Conservation (phyloP, 768 basidiomycete genomes). For the Boletus fagicola region DNA sequence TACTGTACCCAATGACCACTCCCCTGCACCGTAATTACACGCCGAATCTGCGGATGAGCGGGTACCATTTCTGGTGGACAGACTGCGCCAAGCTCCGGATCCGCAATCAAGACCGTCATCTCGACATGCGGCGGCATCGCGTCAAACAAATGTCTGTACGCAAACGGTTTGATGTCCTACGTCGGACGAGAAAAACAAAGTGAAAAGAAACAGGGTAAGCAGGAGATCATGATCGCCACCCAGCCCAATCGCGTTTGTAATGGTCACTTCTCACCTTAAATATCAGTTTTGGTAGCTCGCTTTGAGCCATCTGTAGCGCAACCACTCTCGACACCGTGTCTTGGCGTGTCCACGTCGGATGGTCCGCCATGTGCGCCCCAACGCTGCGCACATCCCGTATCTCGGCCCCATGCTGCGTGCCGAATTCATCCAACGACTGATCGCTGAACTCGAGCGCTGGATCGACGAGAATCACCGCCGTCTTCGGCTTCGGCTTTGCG, state of each 20-base stretch:
- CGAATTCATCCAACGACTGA: conserved; percentile 1
- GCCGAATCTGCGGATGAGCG: conserved; percentile 3
- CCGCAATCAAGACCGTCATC: conserved; percentile 16
- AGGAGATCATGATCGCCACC: background rate
- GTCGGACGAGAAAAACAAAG: background rate
- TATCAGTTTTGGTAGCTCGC: conserved; percentile 3
- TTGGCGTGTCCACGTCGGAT: conserved; percentile 18
- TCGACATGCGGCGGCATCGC: conserved; percentile 10
- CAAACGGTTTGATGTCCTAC: conserved; percentile 18
- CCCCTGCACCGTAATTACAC: conserved; percentile 2
- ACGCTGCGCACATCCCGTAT: conserved; percentile 4
- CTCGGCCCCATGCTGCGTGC: background rate
- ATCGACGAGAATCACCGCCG: conserved; percentile 15
- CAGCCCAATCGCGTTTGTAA: too few relatives aligned
- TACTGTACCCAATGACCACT: conserved; percentile 20
- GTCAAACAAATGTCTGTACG: conserved; percentile 11
- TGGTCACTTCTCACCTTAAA: conserved; percentile 3
- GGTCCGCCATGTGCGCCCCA: conserved; percentile 3
- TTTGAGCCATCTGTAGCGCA: conserved; percentile 8
- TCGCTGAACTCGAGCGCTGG: conserved; percentile 8
- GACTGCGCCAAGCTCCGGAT: conserved; percentile 4
- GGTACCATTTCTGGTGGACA: conserved; percentile 8
- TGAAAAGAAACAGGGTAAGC: background rate
- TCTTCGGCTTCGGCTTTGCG: background rate
- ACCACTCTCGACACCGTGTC: conserved; percentile 15